Percentiles rank a stretch among this genome's conserved stretches.
These are phyloP conservation scores for Blastocystis sp. DNA, from an alignment of 352 stramenopile genomes.

Conservation along the genomic window DNA sequence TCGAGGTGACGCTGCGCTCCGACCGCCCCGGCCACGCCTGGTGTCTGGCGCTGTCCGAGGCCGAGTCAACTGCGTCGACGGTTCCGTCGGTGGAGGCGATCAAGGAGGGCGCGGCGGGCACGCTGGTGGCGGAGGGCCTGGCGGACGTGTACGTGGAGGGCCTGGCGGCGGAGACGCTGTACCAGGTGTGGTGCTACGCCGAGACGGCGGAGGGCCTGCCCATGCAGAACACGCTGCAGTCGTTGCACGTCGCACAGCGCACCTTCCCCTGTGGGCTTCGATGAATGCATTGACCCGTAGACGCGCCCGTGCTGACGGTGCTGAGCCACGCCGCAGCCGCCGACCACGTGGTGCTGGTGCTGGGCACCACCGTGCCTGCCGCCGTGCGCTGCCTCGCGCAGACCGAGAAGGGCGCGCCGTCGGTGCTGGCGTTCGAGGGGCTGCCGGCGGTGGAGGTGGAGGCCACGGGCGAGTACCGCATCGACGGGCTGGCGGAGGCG, in stretches of 20 bases:
- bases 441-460: not conserved
- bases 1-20: not conserved
- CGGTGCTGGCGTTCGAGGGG: not conserved
- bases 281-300: not conserved
- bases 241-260: not conserved
- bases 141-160: slow-evolving; percentile 6
- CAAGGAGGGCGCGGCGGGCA: not conserved
- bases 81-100: slow-evolving; percentile 22
- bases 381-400: slow-evolving; percentile 32
- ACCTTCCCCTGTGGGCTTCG: not conserved
- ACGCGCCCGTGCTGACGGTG: slow-evolving; percentile 32
- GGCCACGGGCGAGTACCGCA: not conserved
- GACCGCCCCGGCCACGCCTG: slow-evolving; percentile 34
- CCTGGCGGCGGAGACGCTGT: slow-evolving; percentile 20
- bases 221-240: not conserved
- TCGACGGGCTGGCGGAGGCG: slow-evolving; percentile 29
- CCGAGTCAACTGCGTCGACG: not conserved
- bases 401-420: not conserved
- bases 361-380: not conserved
- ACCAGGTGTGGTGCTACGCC: slow-evolving; percentile 50
- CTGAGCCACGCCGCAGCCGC: not conserved
- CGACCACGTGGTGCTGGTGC: not conserved
- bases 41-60: not conserved
- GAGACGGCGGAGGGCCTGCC: slow-evolving; percentile 26
- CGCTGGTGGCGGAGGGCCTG: not conserved